Evolutionary conservation across 768 basidiomycete genomes (phyloP).

Genomic region (Rhizopogon sp.): DNA sequence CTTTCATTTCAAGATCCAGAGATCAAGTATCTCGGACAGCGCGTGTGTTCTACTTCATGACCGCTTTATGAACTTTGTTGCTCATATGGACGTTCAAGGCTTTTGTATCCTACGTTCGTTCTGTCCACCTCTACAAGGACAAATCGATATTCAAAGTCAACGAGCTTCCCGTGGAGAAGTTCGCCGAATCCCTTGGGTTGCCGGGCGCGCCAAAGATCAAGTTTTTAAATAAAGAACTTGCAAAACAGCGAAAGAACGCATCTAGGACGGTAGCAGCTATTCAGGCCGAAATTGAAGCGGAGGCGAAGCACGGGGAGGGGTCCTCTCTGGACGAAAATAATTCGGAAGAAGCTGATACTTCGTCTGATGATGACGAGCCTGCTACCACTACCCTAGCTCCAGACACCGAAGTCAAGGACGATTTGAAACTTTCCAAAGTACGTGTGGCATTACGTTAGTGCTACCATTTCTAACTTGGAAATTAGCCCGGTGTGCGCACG

Average conservation of each 20-base stretch:
- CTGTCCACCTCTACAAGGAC: slow-evolving; percentile 89
- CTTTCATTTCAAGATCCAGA: slow-evolving; percentile 94
- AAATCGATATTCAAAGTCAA: slow-evolving; percentile 88
- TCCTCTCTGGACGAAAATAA: slow-evolving; percentile 14
- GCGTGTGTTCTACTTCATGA: slow-evolving; percentile 45
- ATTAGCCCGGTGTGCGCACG: slow-evolving; percentile 57
- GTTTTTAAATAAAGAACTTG: slow-evolving; percentile 63
- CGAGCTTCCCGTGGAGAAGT: slow-evolving; percentile 77
- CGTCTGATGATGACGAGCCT: slow-evolving; percentile 17
- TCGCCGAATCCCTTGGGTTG: slow-evolving; percentile 85
- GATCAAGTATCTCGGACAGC: slow-evolving; percentile 93
- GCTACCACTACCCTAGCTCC: slow-evolving; percentile 1
- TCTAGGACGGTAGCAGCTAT: slow-evolving; percentile 40
- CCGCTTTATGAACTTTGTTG: fast-evolving
- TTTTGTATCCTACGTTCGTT: slow-evolving; percentile 93
- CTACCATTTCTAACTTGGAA: not conserved
- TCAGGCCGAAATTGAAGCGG: slow-evolving; percentile 23
- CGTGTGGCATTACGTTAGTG: slow-evolving; percentile 9
- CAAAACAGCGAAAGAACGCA: slow-evolving; percentile 75
- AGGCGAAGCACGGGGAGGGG: slow-evolving; percentile 8
- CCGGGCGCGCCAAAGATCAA: slow-evolving; percentile 96
- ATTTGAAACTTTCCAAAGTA: slow-evolving; percentile 38
- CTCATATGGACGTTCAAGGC: slow-evolving; percentile 46
- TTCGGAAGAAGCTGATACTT: slow-evolving; percentile 20
- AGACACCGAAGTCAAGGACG: not conserved